Evolutionary conservation across 331 rosid genomes (phyloP).

Genomic region (Spiraea crenata): DNA sequence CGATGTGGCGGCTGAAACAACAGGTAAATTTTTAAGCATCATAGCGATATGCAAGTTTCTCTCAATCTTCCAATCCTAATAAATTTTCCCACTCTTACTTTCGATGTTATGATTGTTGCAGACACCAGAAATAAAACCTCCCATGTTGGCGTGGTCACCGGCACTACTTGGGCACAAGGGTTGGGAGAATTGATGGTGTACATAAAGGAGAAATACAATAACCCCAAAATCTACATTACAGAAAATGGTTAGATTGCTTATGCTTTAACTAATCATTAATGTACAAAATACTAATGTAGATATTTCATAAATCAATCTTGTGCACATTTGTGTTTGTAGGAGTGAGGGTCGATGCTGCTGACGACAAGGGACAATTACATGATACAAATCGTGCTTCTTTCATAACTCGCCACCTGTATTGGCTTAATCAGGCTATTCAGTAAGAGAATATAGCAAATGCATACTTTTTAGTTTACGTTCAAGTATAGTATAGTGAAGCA

Average conservation of each 20-base stretch:
- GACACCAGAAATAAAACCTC: background rate
- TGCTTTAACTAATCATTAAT: too few relatives aligned
- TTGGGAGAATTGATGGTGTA: slow-evolving; percentile 9
- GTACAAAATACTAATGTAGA: too few relatives aligned
- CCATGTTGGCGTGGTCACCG: too few relatives aligned
- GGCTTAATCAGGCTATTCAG: background rate
- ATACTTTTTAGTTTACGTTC: background rate
- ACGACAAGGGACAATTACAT: background rate
- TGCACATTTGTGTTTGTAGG: background rate
- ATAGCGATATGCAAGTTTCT: too few relatives aligned
- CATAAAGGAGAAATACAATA: slow-evolving; percentile 10
- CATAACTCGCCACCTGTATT: background rate
- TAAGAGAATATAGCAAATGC: background rate
- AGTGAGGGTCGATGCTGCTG: background rate
- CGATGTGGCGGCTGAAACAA: background rate
- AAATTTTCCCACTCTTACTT: too few relatives aligned
- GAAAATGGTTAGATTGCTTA: slow-evolving; percentile 4
- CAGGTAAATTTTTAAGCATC: background rate
- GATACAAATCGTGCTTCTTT: background rate
- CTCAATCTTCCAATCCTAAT: too few relatives aligned
- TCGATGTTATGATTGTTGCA: background rate
- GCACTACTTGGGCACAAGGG: slow-evolving; percentile 8
- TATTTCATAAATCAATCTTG: background rate
- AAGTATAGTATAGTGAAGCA: background rate
- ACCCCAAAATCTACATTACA: slow-evolving; percentile 15